These are phyloP conservation scores for Strobilomyces echinocephalus DNA, from an alignment of 768 basidiomycete species.

Conservation along the genomic window DNA sequence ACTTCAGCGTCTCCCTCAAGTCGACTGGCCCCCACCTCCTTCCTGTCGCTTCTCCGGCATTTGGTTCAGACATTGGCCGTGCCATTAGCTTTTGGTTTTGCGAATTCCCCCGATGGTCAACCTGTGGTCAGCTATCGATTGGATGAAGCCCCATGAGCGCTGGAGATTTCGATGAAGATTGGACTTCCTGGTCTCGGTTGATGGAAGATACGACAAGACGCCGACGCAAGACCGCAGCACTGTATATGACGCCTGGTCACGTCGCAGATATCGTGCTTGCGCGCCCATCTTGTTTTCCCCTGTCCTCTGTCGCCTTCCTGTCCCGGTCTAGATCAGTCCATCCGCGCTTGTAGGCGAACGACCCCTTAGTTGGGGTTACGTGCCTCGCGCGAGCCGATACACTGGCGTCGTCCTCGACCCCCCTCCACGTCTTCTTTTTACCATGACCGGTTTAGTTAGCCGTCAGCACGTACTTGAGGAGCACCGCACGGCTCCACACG, in stretches of 20 bases:
- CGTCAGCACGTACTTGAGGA: constrained; percentile 22
- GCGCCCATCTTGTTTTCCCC: constrained; percentile 44
- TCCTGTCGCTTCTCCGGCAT: constrained; percentile 13
- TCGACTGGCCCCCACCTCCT: constrained; percentile 14
- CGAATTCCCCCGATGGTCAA: constrained; percentile 30
- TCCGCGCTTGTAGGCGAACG: constrained; percentile 62
- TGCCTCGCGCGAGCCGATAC: constrained; percentile 75
- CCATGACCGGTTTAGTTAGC: constrained; percentile 22
- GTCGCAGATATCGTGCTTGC: constrained; percentile 41
- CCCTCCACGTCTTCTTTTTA: constrained; percentile 21
- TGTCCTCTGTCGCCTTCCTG: constrained; percentile 36
- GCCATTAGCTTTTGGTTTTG: constrained; percentile 40
- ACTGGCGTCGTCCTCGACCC: constrained; percentile 46
- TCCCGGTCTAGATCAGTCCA: constrained; percentile 53
- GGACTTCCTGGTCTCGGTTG: constrained; percentile 50
- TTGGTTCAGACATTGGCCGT: constrained; percentile 44
- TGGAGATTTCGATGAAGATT: constrained; percentile 45
- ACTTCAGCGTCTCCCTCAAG: constrained; percentile 18
- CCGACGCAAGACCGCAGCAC: constrained; percentile 63
- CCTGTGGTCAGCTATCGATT: constrained; percentile 37
- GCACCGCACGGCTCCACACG: constrained; percentile 23
- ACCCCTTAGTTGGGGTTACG: constrained; percentile 81
- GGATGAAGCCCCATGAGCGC: constrained; percentile 15
- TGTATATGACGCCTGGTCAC: constrained; percentile 53
- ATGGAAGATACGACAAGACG: constrained; percentile 52